Evolutionary conservation across 225 moss, liverwort and hornwort genomes (phyloP), one percentile per base, ranked within the genome.

Genomic region (Thuidium tamariscinum): DNA sequence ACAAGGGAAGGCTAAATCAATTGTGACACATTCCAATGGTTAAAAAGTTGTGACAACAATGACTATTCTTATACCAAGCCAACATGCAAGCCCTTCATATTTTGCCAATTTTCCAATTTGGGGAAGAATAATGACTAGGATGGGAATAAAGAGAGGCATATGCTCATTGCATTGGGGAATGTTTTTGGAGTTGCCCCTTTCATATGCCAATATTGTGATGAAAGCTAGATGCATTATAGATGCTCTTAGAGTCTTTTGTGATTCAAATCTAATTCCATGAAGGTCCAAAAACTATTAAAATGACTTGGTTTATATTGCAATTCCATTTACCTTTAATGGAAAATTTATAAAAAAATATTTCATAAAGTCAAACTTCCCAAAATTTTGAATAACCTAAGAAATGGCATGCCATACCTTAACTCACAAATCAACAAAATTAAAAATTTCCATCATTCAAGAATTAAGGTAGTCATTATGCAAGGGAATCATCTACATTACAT

Each of bases 321-420:
- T 27, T 9, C 7, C 7, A 42, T 70, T 42, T 42, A 22, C 15
- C 11, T 69, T 37, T 21, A 0, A 42, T 25, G 12, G 1, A 42
- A 26, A 5, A 5, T 3, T 9, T 15, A 16, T 0, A 27, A 0
- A 70, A 42, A 42, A 27, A 16, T 27, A 16, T 69, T 69, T 27
- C 3, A 70, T 42, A 9, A 42, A 42, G 3, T 70, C 42, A 25
- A 69, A 69, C 3, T 26, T 41, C 0, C 41, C 5, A 15, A 69
- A 41, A 41, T 69, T 15, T 14, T 0, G 0, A 69, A 69, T 41
- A 0, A 26, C 0, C 0, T 41, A 0, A 26, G 14, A 70, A 16
- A 26, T 70, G 0, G 15, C n/a, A n/a, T n/a, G n/a, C n/a, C n/a
- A n/a, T n/a, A 41, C 14, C 8, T 69, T 8, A 69, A 41, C 8